Conservation (phyloP, 1,284 basidiomycete species). For the Moniliella sp. region DNA sequence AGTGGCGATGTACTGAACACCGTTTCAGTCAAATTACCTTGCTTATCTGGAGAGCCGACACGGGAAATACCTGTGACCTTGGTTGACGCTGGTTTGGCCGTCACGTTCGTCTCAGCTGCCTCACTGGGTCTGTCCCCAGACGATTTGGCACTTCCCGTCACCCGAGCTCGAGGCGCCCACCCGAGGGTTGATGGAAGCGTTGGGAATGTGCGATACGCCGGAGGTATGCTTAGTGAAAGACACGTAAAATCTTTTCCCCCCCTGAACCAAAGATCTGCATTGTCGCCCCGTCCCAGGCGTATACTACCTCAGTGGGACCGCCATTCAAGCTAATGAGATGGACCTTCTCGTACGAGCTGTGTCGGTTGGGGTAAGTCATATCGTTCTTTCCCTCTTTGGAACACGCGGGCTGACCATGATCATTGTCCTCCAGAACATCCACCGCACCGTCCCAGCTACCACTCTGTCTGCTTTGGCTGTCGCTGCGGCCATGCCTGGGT, state of each 20-base stretch:
- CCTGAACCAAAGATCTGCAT: slow-evolving; percentile 30
- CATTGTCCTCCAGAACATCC: slow-evolving; percentile 7
- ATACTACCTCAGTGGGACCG: slow-evolving; percentile 12
- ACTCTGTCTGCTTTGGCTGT: slow-evolving; percentile 20
- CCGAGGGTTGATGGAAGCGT: slow-evolving; percentile 7
- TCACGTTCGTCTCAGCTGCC: slow-evolving; percentile 17
- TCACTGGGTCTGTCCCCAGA: slow-evolving; percentile 6
- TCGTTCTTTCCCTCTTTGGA: not conserved
- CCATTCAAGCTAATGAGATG: slow-evolving; percentile 5
- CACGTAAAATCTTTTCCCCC: slow-evolving; percentile 7
- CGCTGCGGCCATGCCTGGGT: slow-evolving; percentile 6
- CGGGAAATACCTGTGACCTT: slow-evolving; percentile 7
- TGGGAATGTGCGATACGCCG: slow-evolving; percentile 11
- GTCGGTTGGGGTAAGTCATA: slow-evolving; percentile 1
- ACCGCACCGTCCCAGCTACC: slow-evolving; percentile 23
- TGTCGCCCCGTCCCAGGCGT: slow-evolving; percentile 11
- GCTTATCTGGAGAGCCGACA: not conserved
- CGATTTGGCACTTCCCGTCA: slow-evolving; percentile 6
- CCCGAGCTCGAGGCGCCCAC: slow-evolving; percentile 17
- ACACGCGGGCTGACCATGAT: slow-evolving; percentile 6
- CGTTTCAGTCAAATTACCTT: not conserved
- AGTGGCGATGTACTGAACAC: slow-evolving; percentile 9
- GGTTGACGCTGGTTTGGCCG: slow-evolving; percentile 23
- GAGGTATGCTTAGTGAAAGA: slow-evolving; percentile 5
- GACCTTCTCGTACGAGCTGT: slow-evolving; percentile 20